phyloP scores from a whole-genome alignment of 495 filamentous ascomycete genomes.

The Xylaria scruposa region DNA sequence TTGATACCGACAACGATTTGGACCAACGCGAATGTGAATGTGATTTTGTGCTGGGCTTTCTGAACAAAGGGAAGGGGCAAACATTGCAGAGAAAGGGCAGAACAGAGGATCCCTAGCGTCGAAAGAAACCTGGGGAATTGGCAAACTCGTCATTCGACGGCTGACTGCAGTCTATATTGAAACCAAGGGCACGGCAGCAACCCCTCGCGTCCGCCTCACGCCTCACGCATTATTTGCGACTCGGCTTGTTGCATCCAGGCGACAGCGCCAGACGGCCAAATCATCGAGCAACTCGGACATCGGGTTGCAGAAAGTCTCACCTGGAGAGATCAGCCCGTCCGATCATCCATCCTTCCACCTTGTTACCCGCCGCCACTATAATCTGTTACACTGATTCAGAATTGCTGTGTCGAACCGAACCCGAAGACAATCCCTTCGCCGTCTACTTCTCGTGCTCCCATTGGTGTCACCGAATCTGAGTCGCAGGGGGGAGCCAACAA shows the following conservation, averaged over 20 bases:
- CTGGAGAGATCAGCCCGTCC: conserved; percentile 31
- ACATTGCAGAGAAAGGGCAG: conserved; percentile 23
- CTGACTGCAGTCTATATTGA: conserved; percentile 12
- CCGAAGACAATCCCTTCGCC: conserved; percentile 29
- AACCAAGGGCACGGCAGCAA: conserved; percentile 21
- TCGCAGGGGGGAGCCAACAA: conserved; percentile 33
- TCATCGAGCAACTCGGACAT: conserved; percentile 25
- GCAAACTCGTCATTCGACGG: conserved; percentile 17
- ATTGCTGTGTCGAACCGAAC: conserved; percentile 39
- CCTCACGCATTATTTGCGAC: conserved; percentile 17
- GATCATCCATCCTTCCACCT: conserved; percentile 31
- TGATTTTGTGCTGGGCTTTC: conserved; percentile 19
- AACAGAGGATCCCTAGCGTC: conserved; percentile 1
- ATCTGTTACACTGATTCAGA: conserved; percentile 42
- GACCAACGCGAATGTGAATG: conserved; percentile 17
- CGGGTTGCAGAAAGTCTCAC: conserved; percentile 40
- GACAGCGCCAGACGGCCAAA: conserved; percentile 28
- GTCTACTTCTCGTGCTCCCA: conserved; percentile 30
- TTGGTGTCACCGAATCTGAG: conserved; percentile 41
- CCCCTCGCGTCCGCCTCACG: conserved; percentile 12
- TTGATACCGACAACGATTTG: conserved; percentile 12
- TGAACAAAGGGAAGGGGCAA: conserved; percentile 29
- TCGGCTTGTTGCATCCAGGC: conserved; percentile 31
- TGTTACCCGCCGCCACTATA: conserved; percentile 32
- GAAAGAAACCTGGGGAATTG: conserved; percentile 15